phyloP scores from a whole-genome alignment of 805 yeast species.

The Cyberlindnera bimundalis region DNA sequence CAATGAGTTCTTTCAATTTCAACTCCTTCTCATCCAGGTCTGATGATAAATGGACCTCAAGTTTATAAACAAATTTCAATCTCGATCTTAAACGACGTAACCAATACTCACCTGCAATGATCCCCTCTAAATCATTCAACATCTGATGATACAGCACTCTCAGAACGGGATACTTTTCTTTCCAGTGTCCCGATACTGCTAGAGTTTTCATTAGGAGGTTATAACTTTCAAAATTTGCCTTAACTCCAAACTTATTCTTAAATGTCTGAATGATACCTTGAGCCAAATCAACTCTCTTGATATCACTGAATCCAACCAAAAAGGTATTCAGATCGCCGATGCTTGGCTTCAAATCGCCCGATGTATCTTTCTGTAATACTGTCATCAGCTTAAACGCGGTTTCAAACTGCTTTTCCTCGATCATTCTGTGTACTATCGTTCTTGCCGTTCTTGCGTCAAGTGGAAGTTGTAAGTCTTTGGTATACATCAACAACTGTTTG shows the following conservation, averaged over 20 bases:
- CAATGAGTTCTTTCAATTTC: conserved; percentile 3
- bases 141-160: conserved; percentile 27
- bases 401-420: conserved; percentile 28
- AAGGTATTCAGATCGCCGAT: conserved; percentile 29
- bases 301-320: conserved; percentile 29
- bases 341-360: conserved; percentile 10
- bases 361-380: conserved; percentile 3
- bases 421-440: conserved; percentile 26
- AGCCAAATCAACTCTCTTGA: conserved; percentile 35
- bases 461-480: conserved; percentile 22
- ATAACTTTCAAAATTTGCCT: conserved; percentile 32
- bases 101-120: conserved; percentile 27
- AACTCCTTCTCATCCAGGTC: conserved; percentile 19
- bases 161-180: conserved; percentile 22
- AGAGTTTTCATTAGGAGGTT: conserved; percentile 34
- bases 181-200: conserved; percentile 32
- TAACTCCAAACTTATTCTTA: conserved; percentile 22
- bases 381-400: conserved; percentile 30
- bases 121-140: conserved; percentile 17
- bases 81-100: conserved; percentile 21
- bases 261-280: conserved; percentile 33
- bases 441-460: conserved; percentile 26
- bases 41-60: conserved; percentile 18
- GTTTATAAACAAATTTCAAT: conserved; percentile 18
- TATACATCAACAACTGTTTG: conserved; percentile 12